These are phyloP conservation scores for Polygonum maritimum DNA, from an alignment of 148 eudicot species.

Conservation along the genomic window DNA sequence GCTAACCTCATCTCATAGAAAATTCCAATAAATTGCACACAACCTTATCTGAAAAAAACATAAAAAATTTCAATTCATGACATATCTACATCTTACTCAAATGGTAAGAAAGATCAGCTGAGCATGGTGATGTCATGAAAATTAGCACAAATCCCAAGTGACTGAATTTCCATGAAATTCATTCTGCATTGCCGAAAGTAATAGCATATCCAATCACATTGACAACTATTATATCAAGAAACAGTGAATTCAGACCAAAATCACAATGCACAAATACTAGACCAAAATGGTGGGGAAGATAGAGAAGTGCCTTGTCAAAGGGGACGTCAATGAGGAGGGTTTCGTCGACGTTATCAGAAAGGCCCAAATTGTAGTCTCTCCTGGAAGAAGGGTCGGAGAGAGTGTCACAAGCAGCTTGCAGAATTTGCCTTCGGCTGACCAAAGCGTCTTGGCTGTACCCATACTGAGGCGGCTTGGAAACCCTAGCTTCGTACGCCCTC, in stretches of 20 bases:
- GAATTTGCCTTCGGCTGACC: conserved; percentile 71
- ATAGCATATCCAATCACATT: background rate
- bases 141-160: background rate
- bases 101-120: background rate
- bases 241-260: background rate
- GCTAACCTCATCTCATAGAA: background rate
- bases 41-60: background rate
- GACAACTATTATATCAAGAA: background rate
- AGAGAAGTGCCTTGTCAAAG: conserved; percentile 55
- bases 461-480: conserved; percentile 65
- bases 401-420: conserved; percentile 85
- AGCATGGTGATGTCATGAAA: background rate
- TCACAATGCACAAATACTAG: background rate
- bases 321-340: conserved; percentile 76
- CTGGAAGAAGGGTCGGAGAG: conserved; percentile 52
- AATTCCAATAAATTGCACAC: conserved; percentile 4
- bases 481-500: conserved; percentile 72
- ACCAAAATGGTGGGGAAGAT: background rate
- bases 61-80: background rate
- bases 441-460: conserved; percentile 77
- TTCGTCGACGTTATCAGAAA: conserved; percentile 63
- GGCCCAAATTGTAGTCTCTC: conserved; percentile 82
- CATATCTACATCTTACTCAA: background rate
- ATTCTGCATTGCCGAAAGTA: background rate
- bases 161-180: background rate